These are phyloP conservation scores for Cytospora piceicola DNA, from an alignment of 2,329 filamentous ascomycete genomes.

Conservation along the genomic window DNA sequence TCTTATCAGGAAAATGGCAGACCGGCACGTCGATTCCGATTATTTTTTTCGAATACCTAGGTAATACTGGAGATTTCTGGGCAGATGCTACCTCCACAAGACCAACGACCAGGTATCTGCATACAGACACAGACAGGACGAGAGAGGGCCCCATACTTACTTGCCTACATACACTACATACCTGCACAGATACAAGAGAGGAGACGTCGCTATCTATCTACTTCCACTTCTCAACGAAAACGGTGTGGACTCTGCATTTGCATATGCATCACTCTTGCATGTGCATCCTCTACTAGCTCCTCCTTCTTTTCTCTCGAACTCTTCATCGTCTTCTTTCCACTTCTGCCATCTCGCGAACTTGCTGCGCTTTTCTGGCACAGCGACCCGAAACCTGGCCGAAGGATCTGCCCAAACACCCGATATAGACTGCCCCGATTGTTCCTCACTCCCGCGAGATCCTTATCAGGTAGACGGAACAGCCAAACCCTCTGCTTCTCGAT, in stretches of 20 bases:
- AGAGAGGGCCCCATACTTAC: not conserved
- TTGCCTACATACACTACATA: too few species aligned
- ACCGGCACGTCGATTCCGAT: conserved; percentile 18
- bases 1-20: conserved; percentile 15
- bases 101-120: not conserved
- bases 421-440: conserved; percentile 24
- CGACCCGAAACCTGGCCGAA: conserved; percentile 14
- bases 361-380: not conserved
- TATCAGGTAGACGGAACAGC: not conserved
- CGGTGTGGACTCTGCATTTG: conserved; percentile 8
- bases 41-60: conserved; percentile 22
- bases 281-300: conserved; percentile 16
- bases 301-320: not conserved
- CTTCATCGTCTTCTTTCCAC: not conserved
- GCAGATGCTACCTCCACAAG: not conserved
- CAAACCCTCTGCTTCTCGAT: not conserved
- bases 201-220: conserved; percentile 12
- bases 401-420: conserved; percentile 22
- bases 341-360: not conserved
- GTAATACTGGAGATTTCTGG: not conserved
- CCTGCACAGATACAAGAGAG: conserved; percentile 4
- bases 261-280: conserved; percentile 11
- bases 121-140: too few species aligned
- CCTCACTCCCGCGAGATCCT: conserved; percentile 26
- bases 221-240: not conserved